Evolutionary conservation across 768 basidiomycete species (phyloP), one percentile per base, ranked within the genome.

Genomic region (Lactarius hatsudake): DNA sequence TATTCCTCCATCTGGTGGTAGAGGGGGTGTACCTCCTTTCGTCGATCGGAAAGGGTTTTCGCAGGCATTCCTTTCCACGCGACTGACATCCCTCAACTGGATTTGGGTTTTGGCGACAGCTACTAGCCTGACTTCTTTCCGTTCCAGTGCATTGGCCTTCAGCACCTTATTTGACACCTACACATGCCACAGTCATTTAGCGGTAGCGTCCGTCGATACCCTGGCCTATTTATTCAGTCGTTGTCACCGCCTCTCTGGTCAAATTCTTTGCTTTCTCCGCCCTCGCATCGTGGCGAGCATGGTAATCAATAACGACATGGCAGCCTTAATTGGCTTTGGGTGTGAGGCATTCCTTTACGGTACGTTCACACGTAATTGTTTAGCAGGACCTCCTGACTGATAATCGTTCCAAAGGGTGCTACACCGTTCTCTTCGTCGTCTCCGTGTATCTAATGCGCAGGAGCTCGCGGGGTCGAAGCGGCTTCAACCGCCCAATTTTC

Each of bases 311-410:
- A 71, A 66, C 18, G 75, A 79, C 61, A 18, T 79, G 2, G 75
- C 79, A 42, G 75, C 77, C 15, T 67, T 81, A 58, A 72, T 79
- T 55, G 79, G 79, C 30, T 80, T 80, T 59, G 75, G 64, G 3
- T 78, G 74, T 67, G 80, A 81, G 66, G 73, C 77, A 0, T 72
- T 72, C 18, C 68, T 79, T 17, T 81, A 77, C 72, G 80, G 80
- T 79, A 38, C 42, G 70, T 66, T 0, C 34, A 18, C 13, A 10
- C 26, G 6, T 53, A 73, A 7, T 74, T 76, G 59, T 76, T n/a
- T 75, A 63, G 73, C 20, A 18, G n/a, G 28, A 34, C 20, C 26
- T n/a, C 18, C 26, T 32, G 18, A 9, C 13, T 2, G 34, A 55
- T n/a, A 60, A 18, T n/a, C 18, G 36, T n/a, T 17, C 55, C 13